Percentiles rank a stretch among this genome's conserved stretches.
phyloP scores from a whole-genome alignment of 371 early-diverging fungal species.

The Dentiscutata heterogama region DNA sequence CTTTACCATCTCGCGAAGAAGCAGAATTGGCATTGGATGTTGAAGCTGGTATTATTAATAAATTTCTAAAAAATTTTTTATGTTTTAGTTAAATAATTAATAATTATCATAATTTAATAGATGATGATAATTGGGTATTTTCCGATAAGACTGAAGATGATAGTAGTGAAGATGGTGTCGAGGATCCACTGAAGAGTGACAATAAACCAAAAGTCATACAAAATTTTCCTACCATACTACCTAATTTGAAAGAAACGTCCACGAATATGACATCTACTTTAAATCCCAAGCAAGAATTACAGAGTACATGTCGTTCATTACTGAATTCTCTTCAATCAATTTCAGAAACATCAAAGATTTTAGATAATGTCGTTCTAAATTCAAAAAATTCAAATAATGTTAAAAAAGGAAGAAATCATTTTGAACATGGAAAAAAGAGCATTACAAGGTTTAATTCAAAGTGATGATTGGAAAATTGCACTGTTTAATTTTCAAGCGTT shows the following conservation, averaged over 20 bases:
- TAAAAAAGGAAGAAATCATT: neutral
- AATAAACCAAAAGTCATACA: too few species aligned
- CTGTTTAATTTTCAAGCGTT: neutral
- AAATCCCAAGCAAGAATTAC: too few species aligned
- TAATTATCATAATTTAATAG: too few species aligned
- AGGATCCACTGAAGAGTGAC: too few species aligned
- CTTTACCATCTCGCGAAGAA: neutral
- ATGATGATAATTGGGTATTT: neutral
- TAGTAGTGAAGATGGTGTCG: neutral
- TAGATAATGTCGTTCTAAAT: neutral
- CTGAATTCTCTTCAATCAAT: too few species aligned
- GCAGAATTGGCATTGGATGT: neutral
- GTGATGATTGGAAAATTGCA: neutral
- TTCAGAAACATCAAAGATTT: neutral
- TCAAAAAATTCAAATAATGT: neutral
- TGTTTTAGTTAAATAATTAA: neutral
- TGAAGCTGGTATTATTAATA: neutral
- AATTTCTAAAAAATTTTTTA: neutral
- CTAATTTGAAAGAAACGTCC: too few species aligned
- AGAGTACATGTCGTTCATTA: too few species aligned
- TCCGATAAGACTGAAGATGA: neutral
- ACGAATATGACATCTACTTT: neutral
- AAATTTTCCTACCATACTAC: too few species aligned
- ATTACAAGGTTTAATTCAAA: neutral
- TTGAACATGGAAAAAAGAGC: neutral